Evolutionary conservation across 345 rosid genomes (phyloP), one percentile per base, ranked within the genome.

Genomic region (Heritiera fomes): DNA sequence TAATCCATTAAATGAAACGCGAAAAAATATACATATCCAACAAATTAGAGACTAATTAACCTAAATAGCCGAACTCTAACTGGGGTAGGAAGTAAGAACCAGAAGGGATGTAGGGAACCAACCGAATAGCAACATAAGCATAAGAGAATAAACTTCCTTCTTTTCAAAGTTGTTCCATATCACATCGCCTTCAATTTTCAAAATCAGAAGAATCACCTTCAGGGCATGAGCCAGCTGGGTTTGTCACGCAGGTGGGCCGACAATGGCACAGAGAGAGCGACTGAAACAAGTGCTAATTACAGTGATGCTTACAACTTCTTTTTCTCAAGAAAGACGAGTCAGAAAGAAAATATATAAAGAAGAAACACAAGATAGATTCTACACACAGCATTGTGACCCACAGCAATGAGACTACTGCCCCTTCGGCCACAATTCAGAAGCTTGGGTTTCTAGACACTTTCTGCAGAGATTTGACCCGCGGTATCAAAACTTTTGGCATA

Each of bases 381-480:
- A 79, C 90, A 77, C 64, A 63, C 32, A 50, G 78, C 66, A 78
- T 84, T 53, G 75, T 64, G 82, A 72, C 71, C 53, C 77, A 75
- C 7, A 55, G 78, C 75, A 14, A 73, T 47, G 78, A 56, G 47
- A 73, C 60, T 41, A 9, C 17, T 63, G 80, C 85, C 70, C 53
- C 46, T 49, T 64, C 77, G 9, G 78, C 82, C 56, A 81, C 53
- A 61, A 11, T 28, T 43, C 65, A 20, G 69, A 67, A 13, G 45
- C 34, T n/a, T 43, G 14, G 18, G 10, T 68, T 68, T 11, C 78
- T 85, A 89, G 4, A 85, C 82, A 30, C 66, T 86, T 75, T 60
- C 86, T 0, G 80, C 87, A 0, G 88, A 86, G 73, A 85, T 76
- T 81, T 83, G 84, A 52, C 81, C 88, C 46, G 68, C 40, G 43